Percentiles rank a stretch among this genome's conserved stretches.
phyloP scores from a whole-genome alignment of 2,329 filamentous ascomycete species.

The Aspergillus pseudoterreus region DNA sequence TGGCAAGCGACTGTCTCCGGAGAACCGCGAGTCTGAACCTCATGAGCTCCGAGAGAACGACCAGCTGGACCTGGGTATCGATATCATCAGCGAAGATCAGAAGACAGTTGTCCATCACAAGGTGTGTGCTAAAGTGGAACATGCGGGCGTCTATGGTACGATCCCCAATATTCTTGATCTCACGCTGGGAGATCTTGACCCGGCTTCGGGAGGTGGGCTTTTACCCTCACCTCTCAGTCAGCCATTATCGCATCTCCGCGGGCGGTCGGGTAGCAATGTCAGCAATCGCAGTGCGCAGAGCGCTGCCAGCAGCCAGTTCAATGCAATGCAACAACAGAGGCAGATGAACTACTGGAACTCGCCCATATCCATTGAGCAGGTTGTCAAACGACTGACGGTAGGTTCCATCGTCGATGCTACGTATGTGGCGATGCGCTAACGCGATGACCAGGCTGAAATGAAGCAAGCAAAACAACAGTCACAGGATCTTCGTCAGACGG shows the following conservation, averaged over 20 bases:
- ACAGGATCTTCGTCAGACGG: conserved; percentile 77
- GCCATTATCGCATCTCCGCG: conserved; percentile 62
- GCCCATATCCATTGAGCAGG: conserved; percentile 88
- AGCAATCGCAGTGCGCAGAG: conserved; percentile 56
- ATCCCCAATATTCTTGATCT: conserved; percentile 78
- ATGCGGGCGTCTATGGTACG: conserved; percentile 73
- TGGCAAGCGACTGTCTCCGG: conserved; percentile 79
- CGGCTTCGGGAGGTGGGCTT: conserved; percentile 66
- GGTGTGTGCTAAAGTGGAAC: conserved; percentile 92
- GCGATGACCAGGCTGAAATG: conserved; percentile 72
- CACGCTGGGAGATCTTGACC: conserved; percentile 88
- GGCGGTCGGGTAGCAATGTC: conserved; percentile 66
- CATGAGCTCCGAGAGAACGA: conserved; percentile 90
- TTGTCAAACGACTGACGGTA: conserved; percentile 82
- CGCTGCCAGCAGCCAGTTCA: conserved; percentile 52
- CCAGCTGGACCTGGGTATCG: conserved; percentile 90
- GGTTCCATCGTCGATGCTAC: conserved; percentile 13
- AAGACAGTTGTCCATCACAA: conserved; percentile 99
- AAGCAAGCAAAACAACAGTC: conserved; percentile 83
- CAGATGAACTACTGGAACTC: conserved; percentile 80
- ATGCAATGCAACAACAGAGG: conserved; percentile 65
- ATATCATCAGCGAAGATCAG: conserved; percentile 97
- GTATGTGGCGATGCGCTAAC: conserved; percentile 10
- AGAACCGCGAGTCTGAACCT: conserved; percentile 94
- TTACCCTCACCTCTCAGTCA: conserved; percentile 66